Conservation (phyloP, 768 basidiomycete genomes). For the Rubroboletus satanas region DNA sequence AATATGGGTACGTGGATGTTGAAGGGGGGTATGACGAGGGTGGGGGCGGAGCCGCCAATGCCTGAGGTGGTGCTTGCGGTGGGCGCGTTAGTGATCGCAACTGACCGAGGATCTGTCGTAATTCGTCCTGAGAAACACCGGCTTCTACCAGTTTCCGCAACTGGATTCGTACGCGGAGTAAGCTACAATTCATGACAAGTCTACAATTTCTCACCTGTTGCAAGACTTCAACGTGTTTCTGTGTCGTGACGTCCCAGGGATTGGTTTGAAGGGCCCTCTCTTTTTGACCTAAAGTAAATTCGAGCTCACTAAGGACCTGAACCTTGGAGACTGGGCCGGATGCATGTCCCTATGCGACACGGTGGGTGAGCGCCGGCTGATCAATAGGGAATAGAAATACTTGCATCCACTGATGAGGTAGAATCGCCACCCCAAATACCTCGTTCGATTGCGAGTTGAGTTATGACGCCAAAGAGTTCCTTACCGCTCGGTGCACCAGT, state of each 20-base stretch:
- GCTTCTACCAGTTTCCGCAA: slow-evolving; percentile 69
- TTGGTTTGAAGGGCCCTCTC: slow-evolving; percentile 69
- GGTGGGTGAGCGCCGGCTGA: neutral
- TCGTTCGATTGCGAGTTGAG: slow-evolving; percentile 81
- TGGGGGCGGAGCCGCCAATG: slow-evolving; percentile 27
- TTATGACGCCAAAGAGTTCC: slow-evolving; percentile 79
- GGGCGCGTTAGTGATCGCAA: slow-evolving; percentile 58
- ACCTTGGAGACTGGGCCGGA: slow-evolving; percentile 59
- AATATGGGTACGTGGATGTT: slow-evolving; percentile 27
- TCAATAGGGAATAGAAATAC: slow-evolving; percentile 18
- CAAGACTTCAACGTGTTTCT: slow-evolving; percentile 73
- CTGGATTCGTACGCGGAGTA: slow-evolving; percentile 33
- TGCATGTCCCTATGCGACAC: slow-evolving; percentile 31
- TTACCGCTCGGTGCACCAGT: slow-evolving; percentile 75
- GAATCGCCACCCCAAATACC: slow-evolving; percentile 71
- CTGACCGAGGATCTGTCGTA: slow-evolving; percentile 71
- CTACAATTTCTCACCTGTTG: slow-evolving; percentile 59
- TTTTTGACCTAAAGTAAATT: slow-evolving; percentile 78
- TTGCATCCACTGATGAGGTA: slow-evolving; percentile 36
- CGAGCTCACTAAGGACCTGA: slow-evolving; percentile 80
- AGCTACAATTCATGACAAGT: neutral
- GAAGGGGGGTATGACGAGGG: slow-evolving; percentile 23
- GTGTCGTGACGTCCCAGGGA: slow-evolving; percentile 64
- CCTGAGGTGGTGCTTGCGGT: slow-evolving; percentile 32
- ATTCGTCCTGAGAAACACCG: slow-evolving; percentile 76